Evolutionary conservation across 78 protist species (phyloP), one percentile per base, ranked within the genome.

Genomic region (Cavenderia fasciculata): DNA sequence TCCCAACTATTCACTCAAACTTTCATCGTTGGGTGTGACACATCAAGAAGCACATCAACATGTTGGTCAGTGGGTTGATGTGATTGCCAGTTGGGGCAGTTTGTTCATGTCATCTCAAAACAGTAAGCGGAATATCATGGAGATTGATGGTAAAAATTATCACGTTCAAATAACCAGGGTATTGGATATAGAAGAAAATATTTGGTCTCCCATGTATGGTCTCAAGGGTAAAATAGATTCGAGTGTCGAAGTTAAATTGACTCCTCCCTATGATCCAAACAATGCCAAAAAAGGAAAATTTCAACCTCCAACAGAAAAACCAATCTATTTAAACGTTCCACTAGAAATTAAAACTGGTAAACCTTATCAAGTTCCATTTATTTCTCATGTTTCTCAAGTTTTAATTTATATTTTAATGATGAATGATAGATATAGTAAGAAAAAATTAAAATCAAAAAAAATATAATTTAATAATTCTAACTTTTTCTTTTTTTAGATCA

Each of bases 191-290:
- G 90, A 82, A 69, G 90, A 82, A 33, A 82, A 82, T 21, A 82
- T 82, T 52, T 82, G 90, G 90, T 82, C 90, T 0, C 62, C 65
- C 31, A 82, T 82, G 90, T 82, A 82, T 68, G 90, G 90, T n/a
- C 14, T 82, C 18, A 82, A 82, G 57, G 90, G 90, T 38, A 82
- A 82, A 69, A 82, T 82, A 34, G 90, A 82, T 31, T 40, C 90
- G 27, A 31, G 79, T n/a, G 46, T 82, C 19, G 90, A 82, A 59
- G 40, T 82, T 33, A 82, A 82, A 68, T 51, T 82, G 8, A 34
- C 54, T 16, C 6, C 34, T 14, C 69, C 6, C n/a, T 61, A 31
- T 38, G 54, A 49, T 12, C 10, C 4, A 52, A 19, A 12, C 12
- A 52, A 52, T 3, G 44, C 18, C 0, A 25, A 75, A 46, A 46